These are phyloP conservation scores for Durotheca rogersii DNA, from an alignment of 495 filamentous ascomycete genomes.

Conservation along the genomic window DNA sequence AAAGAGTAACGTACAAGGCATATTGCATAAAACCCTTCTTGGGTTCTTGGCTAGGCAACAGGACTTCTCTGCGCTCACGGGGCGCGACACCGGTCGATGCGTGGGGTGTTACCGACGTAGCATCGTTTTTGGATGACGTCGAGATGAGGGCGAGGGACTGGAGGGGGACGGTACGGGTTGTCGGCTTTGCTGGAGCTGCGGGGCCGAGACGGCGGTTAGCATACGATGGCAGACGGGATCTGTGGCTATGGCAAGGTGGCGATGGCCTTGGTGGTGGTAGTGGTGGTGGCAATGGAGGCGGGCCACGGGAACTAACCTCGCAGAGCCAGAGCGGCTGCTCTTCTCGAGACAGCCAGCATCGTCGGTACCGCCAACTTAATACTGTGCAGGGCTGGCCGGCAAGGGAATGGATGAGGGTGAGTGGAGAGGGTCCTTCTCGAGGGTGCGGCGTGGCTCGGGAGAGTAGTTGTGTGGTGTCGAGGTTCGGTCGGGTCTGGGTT, in stretches of 20 bases:
- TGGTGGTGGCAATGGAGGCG: neutral
- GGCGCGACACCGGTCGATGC: slow-evolving; percentile 42
- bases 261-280: neutral
- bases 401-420: slow-evolving; percentile 16
- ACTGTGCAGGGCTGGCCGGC: neutral
- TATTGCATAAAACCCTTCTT: slow-evolving; percentile 97
- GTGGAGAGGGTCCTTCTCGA: slow-evolving; percentile 29
- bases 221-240: neutral
- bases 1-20: slow-evolving; percentile 73
- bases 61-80: slow-evolving; percentile 66
- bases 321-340: slow-evolving; percentile 65
- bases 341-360: slow-evolving; percentile 67
- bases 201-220: slow-evolving; percentile 10
- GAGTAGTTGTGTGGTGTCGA: too few species aligned
- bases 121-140: slow-evolving; percentile 58
- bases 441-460: too few species aligned
- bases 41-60: slow-evolving; percentile 83
- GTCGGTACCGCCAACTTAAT: slow-evolving; percentile 23
- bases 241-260: slow-evolving; percentile 1
- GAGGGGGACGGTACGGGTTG: slow-evolving; percentile 58
- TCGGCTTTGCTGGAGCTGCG: slow-evolving; percentile 59
- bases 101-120: slow-evolving; percentile 49
- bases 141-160: slow-evolving; percentile 62
- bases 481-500: too few species aligned
- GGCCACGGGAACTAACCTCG: slow-evolving; percentile 56